Evolutionary conservation across 2,329 filamentous ascomycete species (phyloP), one percentile per base, ranked within the genome.

Genomic region (Trichophyton simii): DNA sequence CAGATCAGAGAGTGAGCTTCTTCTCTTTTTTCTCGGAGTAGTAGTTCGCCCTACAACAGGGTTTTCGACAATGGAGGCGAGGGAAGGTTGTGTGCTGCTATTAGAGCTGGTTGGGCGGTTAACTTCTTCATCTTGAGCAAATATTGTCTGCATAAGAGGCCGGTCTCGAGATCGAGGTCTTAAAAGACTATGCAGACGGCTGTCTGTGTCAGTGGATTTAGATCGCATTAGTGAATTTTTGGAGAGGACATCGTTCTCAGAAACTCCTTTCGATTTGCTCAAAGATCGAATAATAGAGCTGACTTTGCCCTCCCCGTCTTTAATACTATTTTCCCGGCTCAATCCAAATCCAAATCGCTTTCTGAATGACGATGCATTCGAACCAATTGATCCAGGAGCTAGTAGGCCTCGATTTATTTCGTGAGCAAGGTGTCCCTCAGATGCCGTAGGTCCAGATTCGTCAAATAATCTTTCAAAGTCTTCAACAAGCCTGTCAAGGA

Each of bases 401-500:
- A 83, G 81, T 64, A 80, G 79, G 25, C 82, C 83, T 63, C 79
- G 83, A 63, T 84, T 75, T 1, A 83, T 83, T 57, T 87, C 86
- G 63, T 82, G 83, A 4, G 65, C 69, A 28, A 74, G 59, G 22
- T 69, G 71, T 3, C 76, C 74, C 65, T 68, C 79, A 65, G 68
- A 78, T 72, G 59, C 76, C 70, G 66, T 77, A 73, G 61, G 80
- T 9, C 75, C 71, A 22, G 73, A 75, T 55, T 88, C 85, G 59
- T 91, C 88, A 68, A 96, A 96, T n/a, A 96, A 85, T 34, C 85
- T 83, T 61, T 95, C 89, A 64, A 88, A 90, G 69, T 96, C 91
- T 65, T 95, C 89, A 0, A 96, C 90, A 22, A 96, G 81, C 20
- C 89, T 85, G 74, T 96, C 91, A 54, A 96, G 79, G 13, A 96